Evolutionary conservation across 106 monocot species (phyloP).

Genomic region (Allium cepa): DNA sequence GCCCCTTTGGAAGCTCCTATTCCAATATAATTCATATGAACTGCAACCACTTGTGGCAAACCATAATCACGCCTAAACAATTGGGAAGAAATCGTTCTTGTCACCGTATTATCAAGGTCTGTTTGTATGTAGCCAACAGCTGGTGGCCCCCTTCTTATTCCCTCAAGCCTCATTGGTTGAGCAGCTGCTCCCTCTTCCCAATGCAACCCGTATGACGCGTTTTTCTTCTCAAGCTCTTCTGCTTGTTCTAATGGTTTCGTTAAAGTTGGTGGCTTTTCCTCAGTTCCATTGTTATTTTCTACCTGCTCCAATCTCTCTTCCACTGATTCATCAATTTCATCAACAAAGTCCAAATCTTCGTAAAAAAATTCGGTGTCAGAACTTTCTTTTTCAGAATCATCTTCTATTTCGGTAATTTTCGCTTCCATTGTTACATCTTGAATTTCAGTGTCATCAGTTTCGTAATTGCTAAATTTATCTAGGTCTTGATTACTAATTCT

Average conservation of each 20-base stretch:
- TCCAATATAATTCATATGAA: conserved; percentile 78
- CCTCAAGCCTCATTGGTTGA: conserved; percentile 90
- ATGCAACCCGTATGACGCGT: conserved; percentile 74
- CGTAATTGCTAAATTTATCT: too few species aligned
- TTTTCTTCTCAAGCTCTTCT: conserved; percentile 90
- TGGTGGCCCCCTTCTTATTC: conserved; percentile 78
- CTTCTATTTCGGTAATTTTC: neutral
- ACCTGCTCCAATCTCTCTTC: conserved; percentile 25
- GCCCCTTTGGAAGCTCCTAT: conserved; percentile 74
- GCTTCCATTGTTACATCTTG: conserved; percentile 5
- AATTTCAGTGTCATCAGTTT: neutral
- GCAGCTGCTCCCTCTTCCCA: conserved; percentile 93
- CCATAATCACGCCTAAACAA: conserved; percentile 67
- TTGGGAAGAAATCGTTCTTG: conserved; percentile 67
- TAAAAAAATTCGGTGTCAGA: conserved; percentile 14
- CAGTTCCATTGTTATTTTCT: conserved; percentile 31
- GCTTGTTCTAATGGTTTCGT: conserved; percentile 81
- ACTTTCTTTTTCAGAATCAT: conserved; percentile 4
- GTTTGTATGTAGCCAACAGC: conserved; percentile 95
- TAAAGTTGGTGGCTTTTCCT: conserved; percentile 47
- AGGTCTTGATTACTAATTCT: conserved; percentile 12
- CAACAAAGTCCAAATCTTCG: conserved; percentile 4
- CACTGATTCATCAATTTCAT: conserved; percentile 21
- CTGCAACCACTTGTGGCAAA: conserved; percentile 56
- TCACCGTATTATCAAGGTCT: conserved; percentile 72